These are phyloP conservation scores for Neofusicoccum kwambonambiense DNA, from an alignment of 2,329 filamentous ascomycete species.

Conservation along the genomic window DNA sequence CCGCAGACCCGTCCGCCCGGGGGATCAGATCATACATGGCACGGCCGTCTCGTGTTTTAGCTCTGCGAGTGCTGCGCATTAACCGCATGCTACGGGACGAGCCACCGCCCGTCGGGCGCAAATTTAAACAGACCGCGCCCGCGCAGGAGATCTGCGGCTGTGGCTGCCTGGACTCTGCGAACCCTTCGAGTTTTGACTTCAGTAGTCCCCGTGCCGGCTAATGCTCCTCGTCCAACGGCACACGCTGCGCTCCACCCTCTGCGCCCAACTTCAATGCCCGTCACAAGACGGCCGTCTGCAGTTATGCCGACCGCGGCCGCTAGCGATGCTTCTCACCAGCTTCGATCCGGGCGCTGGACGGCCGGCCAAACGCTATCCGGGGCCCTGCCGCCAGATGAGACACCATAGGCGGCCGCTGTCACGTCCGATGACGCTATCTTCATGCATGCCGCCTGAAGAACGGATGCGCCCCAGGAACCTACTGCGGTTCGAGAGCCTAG, in stretches of 20 bases:
- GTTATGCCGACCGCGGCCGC: slow-evolving; percentile 1
- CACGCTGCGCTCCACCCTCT: neutral
- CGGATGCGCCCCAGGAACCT: neutral
- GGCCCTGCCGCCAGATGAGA: neutral
- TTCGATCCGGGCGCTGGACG: neutral
- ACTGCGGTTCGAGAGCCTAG: neutral
- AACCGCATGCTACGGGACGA: neutral
- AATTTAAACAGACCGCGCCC: too few species aligned
- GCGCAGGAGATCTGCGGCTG: neutral
- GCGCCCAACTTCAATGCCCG: slow-evolving; percentile 9
- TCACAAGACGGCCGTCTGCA: neutral
- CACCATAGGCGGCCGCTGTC: neutral
- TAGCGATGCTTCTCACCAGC: neutral
- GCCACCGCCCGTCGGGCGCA: neutral
- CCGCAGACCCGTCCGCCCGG: neutral
- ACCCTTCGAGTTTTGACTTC: neutral
- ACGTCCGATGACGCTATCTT: slow-evolving; percentile 13
- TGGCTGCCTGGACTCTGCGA: slow-evolving; percentile 8
- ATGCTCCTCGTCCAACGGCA: too few species aligned
- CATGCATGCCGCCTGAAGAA: slow-evolving; percentile 10
- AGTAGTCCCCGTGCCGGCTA: neutral
- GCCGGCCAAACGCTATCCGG: neutral
- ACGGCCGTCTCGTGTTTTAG: slow-evolving; percentile 3
- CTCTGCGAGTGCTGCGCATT: neutral
- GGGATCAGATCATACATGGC: slow-evolving; percentile 4